phyloP scores from a whole-genome alignment of 176 grass and related monocot genomes.

The Carex kokanica region DNA sequence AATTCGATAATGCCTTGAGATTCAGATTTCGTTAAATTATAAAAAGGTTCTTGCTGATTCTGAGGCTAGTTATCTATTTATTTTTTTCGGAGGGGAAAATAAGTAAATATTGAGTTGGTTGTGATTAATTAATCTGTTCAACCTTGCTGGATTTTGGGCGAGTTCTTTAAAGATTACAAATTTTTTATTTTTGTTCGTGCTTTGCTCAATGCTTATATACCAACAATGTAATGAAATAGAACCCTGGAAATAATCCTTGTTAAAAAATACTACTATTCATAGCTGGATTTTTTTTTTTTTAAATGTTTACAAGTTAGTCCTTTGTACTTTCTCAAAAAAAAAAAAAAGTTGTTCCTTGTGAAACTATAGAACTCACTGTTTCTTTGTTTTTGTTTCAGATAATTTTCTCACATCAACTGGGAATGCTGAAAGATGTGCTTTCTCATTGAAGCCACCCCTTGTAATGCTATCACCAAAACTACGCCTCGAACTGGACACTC shows the following conservation, averaged over 20 bases:
- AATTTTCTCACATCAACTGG: slow-evolving; percentile 20
- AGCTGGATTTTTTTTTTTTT: neutral
- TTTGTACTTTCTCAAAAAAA: neutral
- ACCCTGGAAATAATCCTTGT: neutral
- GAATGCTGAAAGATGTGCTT: slow-evolving; percentile 99
- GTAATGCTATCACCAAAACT: slow-evolving; percentile 26
- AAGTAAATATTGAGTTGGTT: neutral
- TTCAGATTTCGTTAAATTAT: neutral
- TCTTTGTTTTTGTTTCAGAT: slow-evolving; percentile 21
- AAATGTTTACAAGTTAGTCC: neutral
- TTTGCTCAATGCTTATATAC: no score
- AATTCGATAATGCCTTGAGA: neutral
- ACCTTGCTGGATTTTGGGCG: neutral
- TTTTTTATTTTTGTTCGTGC: neutral
- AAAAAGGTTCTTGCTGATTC: neutral
- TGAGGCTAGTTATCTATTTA: neutral
- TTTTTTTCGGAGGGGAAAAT: neutral
- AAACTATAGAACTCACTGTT: neutral
- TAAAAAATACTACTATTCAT: no score
- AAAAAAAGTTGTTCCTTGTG: neutral
- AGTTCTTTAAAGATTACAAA: neutral
- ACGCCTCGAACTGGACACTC: slow-evolving; percentile 9
- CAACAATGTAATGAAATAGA: no score
- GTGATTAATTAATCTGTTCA: neutral
- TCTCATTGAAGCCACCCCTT: slow-evolving; percentile 30